Percentiles rank a stretch among this genome's conserved stretches.
These are phyloP conservation scores for Neofusicoccum kwambonambiense DNA, from an alignment of 2,329 filamentous ascomycete genomes.

Conservation along the genomic window DNA sequence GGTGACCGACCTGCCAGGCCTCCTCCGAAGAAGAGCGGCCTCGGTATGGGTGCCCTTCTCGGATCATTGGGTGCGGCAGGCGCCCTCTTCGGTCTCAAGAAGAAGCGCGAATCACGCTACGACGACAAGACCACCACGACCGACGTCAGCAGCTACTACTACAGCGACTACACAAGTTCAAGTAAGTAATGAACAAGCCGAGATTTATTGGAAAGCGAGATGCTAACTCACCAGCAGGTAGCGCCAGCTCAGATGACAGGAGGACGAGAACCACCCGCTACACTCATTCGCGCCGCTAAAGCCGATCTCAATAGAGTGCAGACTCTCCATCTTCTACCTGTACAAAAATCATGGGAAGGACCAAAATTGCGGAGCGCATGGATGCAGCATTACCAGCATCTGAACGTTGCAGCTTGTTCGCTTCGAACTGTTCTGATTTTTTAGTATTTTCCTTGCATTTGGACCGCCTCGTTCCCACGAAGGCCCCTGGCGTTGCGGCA, in stretches of 20 bases:
- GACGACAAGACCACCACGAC: constrained; percentile 45
- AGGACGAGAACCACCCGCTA: constrained; percentile 37
- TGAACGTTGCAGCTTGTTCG: neutral
- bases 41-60: constrained; percentile 39
- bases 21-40: constrained; percentile 32
- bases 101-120: constrained; percentile 37
- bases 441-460: constrained; percentile 4
- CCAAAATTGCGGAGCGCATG: neutral
- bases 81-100: constrained; percentile 47
- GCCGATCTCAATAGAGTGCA: neutral
- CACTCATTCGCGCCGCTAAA: constrained; percentile 27
- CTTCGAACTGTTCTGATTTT: neutral
- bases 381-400: neutral
- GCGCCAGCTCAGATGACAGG: constrained; percentile 44
- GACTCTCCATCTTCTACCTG: neutral
- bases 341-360: constrained; percentile 2
- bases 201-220: neutral
- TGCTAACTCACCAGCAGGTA: constrained; percentile 36
- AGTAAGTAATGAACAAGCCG: constrained; percentile 39
- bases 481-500: constrained; percentile 7
- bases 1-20: constrained; percentile 30
- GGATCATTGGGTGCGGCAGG: constrained; percentile 46
- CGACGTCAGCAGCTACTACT: constrained; percentile 37
- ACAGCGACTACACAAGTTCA: constrained; percentile 47
- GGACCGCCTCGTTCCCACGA: neutral